Evolutionary conservation across 805 yeast species (phyloP).

Genomic region (Metschnikowia baotianmanensis): DNA sequence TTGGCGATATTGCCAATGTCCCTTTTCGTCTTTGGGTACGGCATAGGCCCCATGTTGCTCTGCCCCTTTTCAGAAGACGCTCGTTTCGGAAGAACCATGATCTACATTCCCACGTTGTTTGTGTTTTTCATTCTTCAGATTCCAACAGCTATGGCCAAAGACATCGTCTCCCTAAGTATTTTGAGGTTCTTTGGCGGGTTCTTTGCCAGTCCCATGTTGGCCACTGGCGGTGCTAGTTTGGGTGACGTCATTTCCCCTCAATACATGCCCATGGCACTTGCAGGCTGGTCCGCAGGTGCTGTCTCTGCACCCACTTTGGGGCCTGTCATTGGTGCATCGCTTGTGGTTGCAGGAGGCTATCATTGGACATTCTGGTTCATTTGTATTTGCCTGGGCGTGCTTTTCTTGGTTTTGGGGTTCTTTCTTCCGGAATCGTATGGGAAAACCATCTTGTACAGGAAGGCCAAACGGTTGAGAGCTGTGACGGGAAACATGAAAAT

Average conservation of each 20-base stretch:
- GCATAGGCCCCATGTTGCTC: conserved; percentile 50
- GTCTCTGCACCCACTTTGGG: conserved; percentile 55
- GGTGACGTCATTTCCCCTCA: conserved; percentile 47
- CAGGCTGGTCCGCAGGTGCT: conserved; percentile 52
- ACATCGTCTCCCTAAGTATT: conserved; percentile 49
- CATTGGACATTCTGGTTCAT: conserved; percentile 13
- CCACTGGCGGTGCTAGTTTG: conserved; percentile 57
- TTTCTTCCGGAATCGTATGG: conserved; percentile 12
- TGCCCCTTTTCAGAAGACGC: conserved; percentile 60
- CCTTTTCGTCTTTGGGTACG: conserved; percentile 32
- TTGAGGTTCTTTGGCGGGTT: conserved; percentile 54
- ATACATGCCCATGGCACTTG: conserved; percentile 45
- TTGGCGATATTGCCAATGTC: conserved; percentile 51
- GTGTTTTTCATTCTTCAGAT: conserved; percentile 47
- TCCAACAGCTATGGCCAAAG: no score
- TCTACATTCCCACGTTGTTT: conserved; percentile 46
- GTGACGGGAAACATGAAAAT: conserved; percentile 10
- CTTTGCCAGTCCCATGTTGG: conserved; percentile 52
- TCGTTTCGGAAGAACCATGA: conserved; percentile 48
- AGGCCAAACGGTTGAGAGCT: conserved; percentile 11
- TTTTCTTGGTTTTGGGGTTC: conserved; percentile 4
- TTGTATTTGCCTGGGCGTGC: conserved; percentile 5
- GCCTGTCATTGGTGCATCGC: conserved; percentile 54
- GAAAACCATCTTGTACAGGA: conserved; percentile 10
- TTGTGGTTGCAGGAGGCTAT: conserved; percentile 23